Base-by-base conservation (phyloP, 192 early-diverging fungal species). In the Spizellomyces punctatus region DNA sequence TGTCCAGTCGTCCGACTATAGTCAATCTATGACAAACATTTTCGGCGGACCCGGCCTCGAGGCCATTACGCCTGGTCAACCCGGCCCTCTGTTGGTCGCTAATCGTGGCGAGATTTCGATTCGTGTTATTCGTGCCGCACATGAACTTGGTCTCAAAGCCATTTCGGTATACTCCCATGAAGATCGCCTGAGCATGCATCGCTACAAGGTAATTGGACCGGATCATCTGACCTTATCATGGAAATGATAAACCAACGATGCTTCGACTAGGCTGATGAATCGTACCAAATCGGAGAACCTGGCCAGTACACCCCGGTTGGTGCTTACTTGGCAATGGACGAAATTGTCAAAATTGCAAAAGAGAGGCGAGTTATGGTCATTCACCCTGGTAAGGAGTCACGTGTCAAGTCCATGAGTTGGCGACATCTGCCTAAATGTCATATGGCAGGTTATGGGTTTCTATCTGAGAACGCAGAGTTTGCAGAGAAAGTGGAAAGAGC, bases 31-130 rank as follows among this genome's bases (percentile, higher is more conserved):
- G 12, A 54, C 50, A 12, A 54, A 54, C 68, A 70, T 70, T 41
- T 70, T 70, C 1, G 68, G 68, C 5, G 68, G 57, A 9, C 68
- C 68, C 17, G 68, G 58, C 8, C 46, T 41, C 52, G 68, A 70
- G 46, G 36, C 66, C 4, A 58, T 70, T 5, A 67, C 50, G 0
- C 66, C 19, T 27, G 50, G 66, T 16, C 43, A 42, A 22, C 43
- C 63, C 16, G 58, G 68, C 44, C 68, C 69, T 9, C 27, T 82
- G 10, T 62, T 84, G 27, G 89, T 91, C 10, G 92, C 92, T 8
- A 93, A 93, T 79, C 83, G 92, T 41, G 92, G 92, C 47, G 96
- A 98, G 83, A 98, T 98, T 69, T 94, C 96, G 47, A 93, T 96
- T 79, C 89, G 96, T 49, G 87, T 98, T 76, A 93, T 97, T 78